These are phyloP conservation scores for Hondaea fermentalgiana DNA, from an alignment of 108 stramenopile species.

Conservation along the genomic window DNA sequence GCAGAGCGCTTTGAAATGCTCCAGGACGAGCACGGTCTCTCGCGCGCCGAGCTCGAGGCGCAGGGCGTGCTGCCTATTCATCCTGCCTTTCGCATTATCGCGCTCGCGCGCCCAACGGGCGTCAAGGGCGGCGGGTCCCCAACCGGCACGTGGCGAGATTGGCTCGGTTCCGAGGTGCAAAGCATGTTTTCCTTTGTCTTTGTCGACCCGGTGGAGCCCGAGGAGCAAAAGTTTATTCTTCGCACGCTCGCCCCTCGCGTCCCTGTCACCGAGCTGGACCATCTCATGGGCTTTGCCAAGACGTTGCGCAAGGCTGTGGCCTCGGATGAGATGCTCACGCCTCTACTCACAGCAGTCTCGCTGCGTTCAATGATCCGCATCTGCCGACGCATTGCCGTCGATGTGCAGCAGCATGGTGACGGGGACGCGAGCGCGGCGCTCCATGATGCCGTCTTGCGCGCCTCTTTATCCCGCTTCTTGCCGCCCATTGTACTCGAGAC, in stretches of 20 bases:
- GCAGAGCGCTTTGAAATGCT: not conserved
- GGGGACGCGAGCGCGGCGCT: not conserved
- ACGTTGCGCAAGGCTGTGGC: not conserved
- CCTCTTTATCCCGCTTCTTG: not conserved
- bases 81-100: constrained; percentile 23
- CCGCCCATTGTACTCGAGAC: constrained; percentile 16
- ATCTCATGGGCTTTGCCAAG: not conserved
- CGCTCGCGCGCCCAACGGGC: not conserved
- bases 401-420: not conserved
- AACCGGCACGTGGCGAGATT: not conserved
- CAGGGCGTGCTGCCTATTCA: constrained; percentile 14
- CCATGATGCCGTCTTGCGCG: not conserved
- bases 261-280: not conserved
- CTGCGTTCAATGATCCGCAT: constrained; percentile 10
- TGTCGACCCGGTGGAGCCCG: not conserved
- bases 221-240: constrained; percentile 14
- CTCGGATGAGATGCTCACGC: not conserved
- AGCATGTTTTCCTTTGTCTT: constrained; percentile 14
- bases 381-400: constrained; percentile 3
- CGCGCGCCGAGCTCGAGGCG: not conserved
- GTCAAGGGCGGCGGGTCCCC: not conserved
- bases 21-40: not conserved
- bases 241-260: not conserved
- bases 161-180: constrained; percentile 17
- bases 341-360: not conserved